Percentiles rank a stretch among this genome's conserved stretches.
Conservation (phyloP, 2,329 filamentous ascomycete species). For the Lizonia empirigonia region DNA sequence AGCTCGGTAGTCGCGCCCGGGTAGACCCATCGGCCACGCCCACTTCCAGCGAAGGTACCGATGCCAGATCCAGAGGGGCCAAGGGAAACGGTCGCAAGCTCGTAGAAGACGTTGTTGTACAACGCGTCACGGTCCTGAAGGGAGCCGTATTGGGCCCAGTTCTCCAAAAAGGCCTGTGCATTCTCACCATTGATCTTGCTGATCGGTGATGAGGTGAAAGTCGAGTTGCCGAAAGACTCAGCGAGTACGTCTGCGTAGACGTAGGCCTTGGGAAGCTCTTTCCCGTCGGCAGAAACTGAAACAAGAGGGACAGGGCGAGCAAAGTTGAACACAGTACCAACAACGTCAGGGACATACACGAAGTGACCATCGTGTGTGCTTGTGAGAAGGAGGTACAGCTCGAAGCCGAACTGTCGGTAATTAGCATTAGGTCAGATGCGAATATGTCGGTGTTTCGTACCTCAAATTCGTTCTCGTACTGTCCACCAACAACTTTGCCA, state of each 20-base stretch:
- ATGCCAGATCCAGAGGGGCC: conserved; percentile 49
- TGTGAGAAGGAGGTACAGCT: conserved; percentile 52
- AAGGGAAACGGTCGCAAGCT: conserved; percentile 51
- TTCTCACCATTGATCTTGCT: conserved; percentile 63
- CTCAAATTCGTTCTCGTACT: conserved; percentile 51
- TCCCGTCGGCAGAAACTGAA: conserved; percentile 62
- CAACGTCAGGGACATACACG: conserved; percentile 59
- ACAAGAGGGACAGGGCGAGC: conserved; percentile 59
- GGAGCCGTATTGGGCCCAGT: conserved; percentile 54
- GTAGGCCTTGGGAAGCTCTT: conserved; percentile 61
- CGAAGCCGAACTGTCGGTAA: conserved; percentile 37
- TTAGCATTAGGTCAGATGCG: conserved; percentile 4
- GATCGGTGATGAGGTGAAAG: conserved; percentile 57
- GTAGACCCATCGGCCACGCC: conserved; percentile 50
- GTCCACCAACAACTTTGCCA: conserved; percentile 43
- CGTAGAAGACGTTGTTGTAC: conserved; percentile 59
- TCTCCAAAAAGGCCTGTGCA: conserved; percentile 56
- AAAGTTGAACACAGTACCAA: conserved; percentile 59
- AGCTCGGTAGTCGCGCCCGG: conserved; percentile 53
- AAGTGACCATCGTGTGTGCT: conserved; percentile 71
- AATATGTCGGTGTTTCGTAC: conserved; percentile 19
- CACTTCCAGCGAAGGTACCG: conserved; percentile 54
- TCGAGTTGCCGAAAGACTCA: conserved; percentile 48
- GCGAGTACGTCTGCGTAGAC: conserved; percentile 56
- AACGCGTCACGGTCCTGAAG: conserved; percentile 64